Percentiles rank a stretch among this genome's conserved stretches.
These are phyloP conservation scores for Pseudodiploospora longispora DNA, from an alignment of 2,329 filamentous ascomycete genomes.

Conservation along the genomic window DNA sequence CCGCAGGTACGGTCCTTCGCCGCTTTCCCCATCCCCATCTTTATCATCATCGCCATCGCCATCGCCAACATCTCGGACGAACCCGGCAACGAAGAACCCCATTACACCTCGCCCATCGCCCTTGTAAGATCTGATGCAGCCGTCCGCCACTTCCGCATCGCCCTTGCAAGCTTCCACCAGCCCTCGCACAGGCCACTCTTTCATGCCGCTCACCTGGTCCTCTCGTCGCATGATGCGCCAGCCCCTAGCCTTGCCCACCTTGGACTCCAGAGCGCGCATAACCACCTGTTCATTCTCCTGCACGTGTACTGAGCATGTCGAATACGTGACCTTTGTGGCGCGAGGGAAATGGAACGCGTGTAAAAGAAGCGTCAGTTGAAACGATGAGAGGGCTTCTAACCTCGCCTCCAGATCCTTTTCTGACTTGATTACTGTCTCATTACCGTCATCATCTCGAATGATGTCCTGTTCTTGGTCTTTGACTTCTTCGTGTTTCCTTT, in stretches of 20 bases:
- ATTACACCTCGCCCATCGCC: constrained; percentile 78
- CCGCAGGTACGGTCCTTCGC: constrained; percentile 43
- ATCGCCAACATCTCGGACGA: constrained; percentile 40
- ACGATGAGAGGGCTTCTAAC: constrained; percentile 64
- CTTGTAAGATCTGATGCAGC: constrained; percentile 74
- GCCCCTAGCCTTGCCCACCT: constrained; percentile 55
- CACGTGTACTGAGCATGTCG: constrained; percentile 82
- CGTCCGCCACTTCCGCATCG: constrained; percentile 53
- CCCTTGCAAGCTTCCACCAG: constrained; percentile 40
- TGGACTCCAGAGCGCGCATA: constrained; percentile 58
- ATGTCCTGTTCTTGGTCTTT: constrained; percentile 24
- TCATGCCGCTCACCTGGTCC: constrained; percentile 69
- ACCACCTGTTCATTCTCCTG: constrained; percentile 89
- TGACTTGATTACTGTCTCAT: constrained; percentile 42
- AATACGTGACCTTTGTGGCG: constrained; percentile 75
- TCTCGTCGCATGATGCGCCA: constrained; percentile 70
- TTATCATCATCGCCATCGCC: neutral
- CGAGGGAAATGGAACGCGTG: constrained; percentile 79
- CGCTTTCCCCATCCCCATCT: constrained; percentile 7
- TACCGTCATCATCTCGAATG: constrained; percentile 51
- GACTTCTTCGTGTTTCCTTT: constrained; percentile 37
- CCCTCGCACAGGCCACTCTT: constrained; percentile 64
- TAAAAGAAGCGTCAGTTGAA: constrained; percentile 73
- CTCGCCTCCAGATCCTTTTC: constrained; percentile 54
- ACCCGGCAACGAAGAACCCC: constrained; percentile 92